These are phyloP conservation scores for Bauhinia variegata DNA, from an alignment of 306 rosid species.

Conservation along the genomic window DNA sequence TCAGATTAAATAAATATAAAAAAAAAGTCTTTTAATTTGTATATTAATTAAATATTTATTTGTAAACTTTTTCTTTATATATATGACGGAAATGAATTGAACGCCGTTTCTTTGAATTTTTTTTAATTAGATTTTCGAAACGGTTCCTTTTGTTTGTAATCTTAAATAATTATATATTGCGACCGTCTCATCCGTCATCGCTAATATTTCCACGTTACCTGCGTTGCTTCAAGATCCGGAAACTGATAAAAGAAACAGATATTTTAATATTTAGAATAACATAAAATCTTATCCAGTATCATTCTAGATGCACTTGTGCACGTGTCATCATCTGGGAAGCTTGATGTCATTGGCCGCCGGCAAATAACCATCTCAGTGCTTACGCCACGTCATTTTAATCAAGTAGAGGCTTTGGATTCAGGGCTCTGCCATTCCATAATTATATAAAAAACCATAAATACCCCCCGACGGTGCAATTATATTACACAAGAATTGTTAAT, in stretches of 20 bases:
- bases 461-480: neutral
- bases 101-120: no score
- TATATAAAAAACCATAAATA: slow-evolving; percentile 28
- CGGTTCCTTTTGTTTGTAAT: no score
- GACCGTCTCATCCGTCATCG: neutral
- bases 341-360: slow-evolving; percentile 44
- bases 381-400: slow-evolving; percentile 24
- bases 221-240: neutral
- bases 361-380: neutral
- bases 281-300: slow-evolving; percentile 48
- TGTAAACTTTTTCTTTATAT: no score
- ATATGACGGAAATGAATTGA: no score
- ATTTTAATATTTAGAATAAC: slow-evolving; percentile 25
- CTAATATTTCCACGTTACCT: neutral
- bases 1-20: no score
- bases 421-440: slow-evolving; percentile 11
- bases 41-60: no score
- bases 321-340: slow-evolving; percentile 44
- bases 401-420: slow-evolving; percentile 5
- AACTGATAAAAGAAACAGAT: no score
- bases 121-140: no score
- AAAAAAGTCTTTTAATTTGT: no score
- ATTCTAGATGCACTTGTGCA: slow-evolving; percentile 26
- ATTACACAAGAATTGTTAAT: neutral
- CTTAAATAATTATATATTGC: no score